A percentile compares a stretch with the other conserved stretches of the same genome.
Conservation (phyloP, 1,284 basidiomycete species). For the Golubevia pallescens region DNA sequence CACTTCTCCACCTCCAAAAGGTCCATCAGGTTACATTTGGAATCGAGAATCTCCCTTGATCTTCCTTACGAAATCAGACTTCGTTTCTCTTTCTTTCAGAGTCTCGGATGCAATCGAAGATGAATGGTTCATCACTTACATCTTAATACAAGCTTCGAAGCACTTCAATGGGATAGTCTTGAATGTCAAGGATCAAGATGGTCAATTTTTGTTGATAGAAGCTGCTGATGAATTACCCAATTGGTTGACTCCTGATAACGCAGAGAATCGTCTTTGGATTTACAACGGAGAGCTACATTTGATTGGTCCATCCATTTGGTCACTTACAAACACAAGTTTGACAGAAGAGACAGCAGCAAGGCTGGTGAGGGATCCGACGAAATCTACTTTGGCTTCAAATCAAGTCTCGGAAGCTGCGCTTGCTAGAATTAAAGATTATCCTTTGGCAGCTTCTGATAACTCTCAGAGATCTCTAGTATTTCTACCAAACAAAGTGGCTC, state of each 20-base stretch:
- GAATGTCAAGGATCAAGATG: no score
- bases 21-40: background rate
- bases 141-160: no score
- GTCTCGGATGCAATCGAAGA: background rate
- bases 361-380: background rate
- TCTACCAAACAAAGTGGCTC: background rate
- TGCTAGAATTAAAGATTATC: background rate
- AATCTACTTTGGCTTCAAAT: background rate
- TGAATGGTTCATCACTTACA: no score
- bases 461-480: background rate
- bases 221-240: conserved; percentile 85
- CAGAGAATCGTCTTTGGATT: conserved; percentile 72
- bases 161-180: no score
- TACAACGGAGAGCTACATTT: no score
- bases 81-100: background rate
- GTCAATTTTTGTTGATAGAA: conserved; percentile 95
- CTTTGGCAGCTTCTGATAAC: background rate
- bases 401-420: background rate
- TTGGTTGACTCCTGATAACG: conserved; percentile 90
- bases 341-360: background rate
- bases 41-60: background rate
- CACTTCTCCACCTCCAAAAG: background rate
- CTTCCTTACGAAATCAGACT: background rate
- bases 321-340: background rate
- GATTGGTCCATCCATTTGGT: background rate